A percentile compares a stretch with the other conserved stretches of the same genome.
Conservation (phyloP, 805 yeast species). For the Pichia exigua region DNA sequence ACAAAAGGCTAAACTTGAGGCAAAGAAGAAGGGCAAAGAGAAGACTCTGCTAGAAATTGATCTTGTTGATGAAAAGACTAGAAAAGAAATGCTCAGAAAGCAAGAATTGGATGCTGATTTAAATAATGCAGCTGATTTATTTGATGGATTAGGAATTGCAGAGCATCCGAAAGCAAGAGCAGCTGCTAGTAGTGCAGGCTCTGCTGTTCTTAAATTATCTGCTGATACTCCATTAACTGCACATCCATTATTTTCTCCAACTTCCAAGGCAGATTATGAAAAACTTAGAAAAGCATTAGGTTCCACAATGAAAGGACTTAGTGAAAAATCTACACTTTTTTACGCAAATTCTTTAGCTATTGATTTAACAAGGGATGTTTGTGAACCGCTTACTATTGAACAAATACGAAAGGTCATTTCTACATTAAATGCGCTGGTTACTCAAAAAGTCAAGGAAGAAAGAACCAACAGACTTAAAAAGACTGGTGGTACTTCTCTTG, state of each 20-base stretch:
- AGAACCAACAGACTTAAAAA: slow-evolving; percentile 78
- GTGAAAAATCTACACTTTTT: slow-evolving; percentile 54
- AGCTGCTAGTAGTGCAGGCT: slow-evolving; percentile 1
- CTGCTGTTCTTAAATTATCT: slow-evolving; percentile 31
- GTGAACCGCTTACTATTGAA: slow-evolving; percentile 75
- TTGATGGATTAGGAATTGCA: slow-evolving; percentile 62
- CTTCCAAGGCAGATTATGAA: slow-evolving; percentile 70
- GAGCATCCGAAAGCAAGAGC: slow-evolving; percentile 46
- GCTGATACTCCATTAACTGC: slow-evolving; percentile 59
- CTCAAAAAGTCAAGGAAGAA: slow-evolving; percentile 84
- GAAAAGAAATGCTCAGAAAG: slow-evolving; percentile 63
- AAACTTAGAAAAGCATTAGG: slow-evolving; percentile 67
- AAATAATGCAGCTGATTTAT: slow-evolving; percentile 87
- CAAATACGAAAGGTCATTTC: slow-evolving; percentile 78
- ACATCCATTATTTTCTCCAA: slow-evolving; percentile 82
- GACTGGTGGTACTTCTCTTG: slow-evolving; percentile 78
- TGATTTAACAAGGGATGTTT: slow-evolving; percentile 78
- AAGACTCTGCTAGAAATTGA: slow-evolving; percentile 50
- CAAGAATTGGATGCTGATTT: slow-evolving; percentile 83
- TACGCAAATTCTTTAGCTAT: slow-evolving; percentile 72
- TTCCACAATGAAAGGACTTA: slow-evolving; percentile 51
- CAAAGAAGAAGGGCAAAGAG: slow-evolving; percentile 37
- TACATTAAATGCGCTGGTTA: slow-evolving; percentile 71
- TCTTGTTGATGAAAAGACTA: slow-evolving; percentile 62
- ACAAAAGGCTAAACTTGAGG: slow-evolving; percentile 35